Evolutionary conservation across 208 protist species (phyloP), one percentile per base, ranked within the genome.

Genomic region (Crithidia thermophila): DNA sequence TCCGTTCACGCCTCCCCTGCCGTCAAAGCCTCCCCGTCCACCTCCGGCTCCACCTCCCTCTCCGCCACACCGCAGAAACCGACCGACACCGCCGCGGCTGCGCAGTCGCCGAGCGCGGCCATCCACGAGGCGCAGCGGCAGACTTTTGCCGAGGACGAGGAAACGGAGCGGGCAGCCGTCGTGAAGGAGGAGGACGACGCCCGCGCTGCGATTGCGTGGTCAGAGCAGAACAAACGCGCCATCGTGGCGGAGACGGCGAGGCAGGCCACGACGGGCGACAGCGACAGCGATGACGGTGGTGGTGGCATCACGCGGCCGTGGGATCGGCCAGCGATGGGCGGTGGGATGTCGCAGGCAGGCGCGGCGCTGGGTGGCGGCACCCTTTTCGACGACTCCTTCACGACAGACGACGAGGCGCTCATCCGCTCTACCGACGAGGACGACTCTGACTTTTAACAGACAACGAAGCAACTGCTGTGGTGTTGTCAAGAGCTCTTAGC

Each of bases 171-270:
- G 3, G 49, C 6, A 18, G 59, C 52, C 16, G 46, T 89, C 14
- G 64, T 67, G 28, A 50, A 58, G 18, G 83, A 80, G 39, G 83
- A 90, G 61, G 61, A 84, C 6, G 73, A 57, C 30, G 66, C 39
- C 1, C 76, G 72, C 8, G 64, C 69, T 31, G 77, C 75, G 14
- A 86, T 94, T 65, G 49, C 34, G 33, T 94, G 88, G 88, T 55
- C 81, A n/a, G 78, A 80, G 16, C 75, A 74, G 25, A 82, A 67
- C 18, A 75, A 83, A 49, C 71, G 75, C 25, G 67, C 58, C 18
- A 77, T 91, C 6, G n/a, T 83, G 16, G 28, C 66, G 14, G 61
- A 82, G 20, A 67, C 67, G 30, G 51, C 81, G 59, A 7, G 21
- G 39, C 67, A 77, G 56, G 55, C 50, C 11, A 33, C 0, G 30